Percentiles rank a stretch among this genome's conserved stretches.
These are phyloP conservation scores for Termitomyces sp. DNA, from an alignment of 768 basidiomycete species.

Conservation along the genomic window DNA sequence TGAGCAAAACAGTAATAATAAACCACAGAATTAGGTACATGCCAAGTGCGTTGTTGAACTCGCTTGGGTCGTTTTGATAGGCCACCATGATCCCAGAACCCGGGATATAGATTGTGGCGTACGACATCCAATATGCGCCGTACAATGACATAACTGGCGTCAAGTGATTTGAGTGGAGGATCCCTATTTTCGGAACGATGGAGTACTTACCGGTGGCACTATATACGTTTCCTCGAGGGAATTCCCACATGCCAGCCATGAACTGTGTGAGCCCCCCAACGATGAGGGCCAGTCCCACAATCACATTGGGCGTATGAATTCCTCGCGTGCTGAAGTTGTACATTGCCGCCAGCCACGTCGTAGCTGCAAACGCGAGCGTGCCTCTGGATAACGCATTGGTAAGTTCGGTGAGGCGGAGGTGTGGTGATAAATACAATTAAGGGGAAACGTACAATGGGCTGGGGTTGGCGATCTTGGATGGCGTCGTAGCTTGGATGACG, in stretches of 20 bases:
- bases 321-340: conserved; percentile 53
- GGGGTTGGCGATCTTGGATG: conserved; percentile 26
- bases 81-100: conserved; percentile 50
- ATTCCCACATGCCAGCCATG: conserved; percentile 80
- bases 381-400: conserved; percentile 21
- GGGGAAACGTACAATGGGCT: conserved; percentile 28
- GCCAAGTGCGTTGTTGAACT: conserved; percentile 54
- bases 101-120: conserved; percentile 62
- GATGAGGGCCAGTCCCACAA: conserved; percentile 74
- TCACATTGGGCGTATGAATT: conserved; percentile 49
- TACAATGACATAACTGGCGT: conserved; percentile 64
- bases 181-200: too few species aligned
- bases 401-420: not conserved
- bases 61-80: conserved; percentile 29
- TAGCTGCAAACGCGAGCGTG: conserved; percentile 33
- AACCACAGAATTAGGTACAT: conserved; percentile 67
- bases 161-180: too few species aligned
- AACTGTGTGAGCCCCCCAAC: conserved; percentile 73
- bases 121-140: conserved; percentile 80
- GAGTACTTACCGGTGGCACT: conserved; percentile 51
- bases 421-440: too few species aligned
- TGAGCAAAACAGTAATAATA: conserved; percentile 55
- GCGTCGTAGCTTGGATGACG: conserved; percentile 1
- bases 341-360: conserved; percentile 66
- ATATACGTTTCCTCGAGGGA: conserved; percentile 56